Conservation (phyloP, 1,284 basidiomycete species). For the Ganoderma meredithae region DNA sequence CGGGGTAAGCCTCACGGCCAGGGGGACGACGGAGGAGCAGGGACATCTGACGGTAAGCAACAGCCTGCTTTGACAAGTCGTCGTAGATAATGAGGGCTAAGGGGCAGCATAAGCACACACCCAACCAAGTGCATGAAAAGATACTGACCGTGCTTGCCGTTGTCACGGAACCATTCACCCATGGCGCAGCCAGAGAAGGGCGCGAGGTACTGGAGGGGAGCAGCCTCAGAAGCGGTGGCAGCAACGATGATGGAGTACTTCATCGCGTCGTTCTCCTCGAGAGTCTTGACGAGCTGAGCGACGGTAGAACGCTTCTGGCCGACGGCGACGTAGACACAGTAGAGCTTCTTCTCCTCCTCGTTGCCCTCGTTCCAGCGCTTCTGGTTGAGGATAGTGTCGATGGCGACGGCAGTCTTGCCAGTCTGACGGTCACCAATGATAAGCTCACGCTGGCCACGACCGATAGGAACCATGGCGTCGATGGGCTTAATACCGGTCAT, state of each 20-base stretch:
- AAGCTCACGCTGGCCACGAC: conserved; percentile 99
- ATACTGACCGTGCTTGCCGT: conserved; percentile 88
- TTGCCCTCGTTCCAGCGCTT: conserved; percentile 99
- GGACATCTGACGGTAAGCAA: conserved; percentile 99
- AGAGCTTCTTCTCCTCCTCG: conserved; percentile 97
- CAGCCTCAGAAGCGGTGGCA: conserved; percentile 98
- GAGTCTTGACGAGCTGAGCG: conserved; percentile 98
- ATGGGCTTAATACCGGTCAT: conserved; percentile 99
- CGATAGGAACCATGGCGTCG: conserved; percentile 99
- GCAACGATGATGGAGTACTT: conserved; percentile 99
- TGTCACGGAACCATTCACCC: conserved; percentile 99
- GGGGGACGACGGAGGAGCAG: conserved; percentile 99
- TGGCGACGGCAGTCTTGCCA: conserved; percentile 98
- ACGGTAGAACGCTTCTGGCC: conserved; percentile 99
- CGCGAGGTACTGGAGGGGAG: conserved; percentile 98
- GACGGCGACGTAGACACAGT: conserved; percentile 99
- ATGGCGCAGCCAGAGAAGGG: conserved; percentile 99
- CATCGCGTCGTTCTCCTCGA: conserved; percentile 99
- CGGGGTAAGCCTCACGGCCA: conserved; percentile 99
- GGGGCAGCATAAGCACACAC: conserved; percentile 5
- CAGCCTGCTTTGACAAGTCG: conserved; percentile 99
- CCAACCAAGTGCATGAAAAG: conserved; percentile 19
- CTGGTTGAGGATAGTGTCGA: conserved; percentile 99
- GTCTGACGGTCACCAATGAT: conserved; percentile 99
- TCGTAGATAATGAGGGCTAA: conserved; percentile 98